Conservation (phyloP, 805 yeast genomes). For the Starmerella sirachaensis region DNA sequence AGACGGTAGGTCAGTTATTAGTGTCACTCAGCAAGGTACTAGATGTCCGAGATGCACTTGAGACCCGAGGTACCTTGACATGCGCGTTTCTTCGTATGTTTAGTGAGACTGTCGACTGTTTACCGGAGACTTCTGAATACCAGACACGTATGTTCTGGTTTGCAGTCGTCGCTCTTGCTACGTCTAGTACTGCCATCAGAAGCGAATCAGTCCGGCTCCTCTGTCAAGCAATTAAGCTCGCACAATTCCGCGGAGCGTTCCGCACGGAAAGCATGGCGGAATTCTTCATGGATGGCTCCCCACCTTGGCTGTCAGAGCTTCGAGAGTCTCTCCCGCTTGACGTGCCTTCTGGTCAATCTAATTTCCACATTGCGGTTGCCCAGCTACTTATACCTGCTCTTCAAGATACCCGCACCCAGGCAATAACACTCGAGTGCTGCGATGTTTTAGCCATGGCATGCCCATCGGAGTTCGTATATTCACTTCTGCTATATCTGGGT, state of each 20-base stretch:
- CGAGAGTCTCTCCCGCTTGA: not conserved
- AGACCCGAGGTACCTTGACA: slow-evolving; percentile 3
- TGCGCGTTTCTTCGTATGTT: slow-evolving; percentile 9
- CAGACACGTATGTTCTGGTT: slow-evolving; percentile 13
- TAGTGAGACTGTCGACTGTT: slow-evolving; percentile 9
- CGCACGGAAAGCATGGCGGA: not conserved
- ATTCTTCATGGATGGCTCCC: slow-evolving; percentile 6
- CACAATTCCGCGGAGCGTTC: slow-evolving; percentile 13
- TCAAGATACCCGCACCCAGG: not conserved
- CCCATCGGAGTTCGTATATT: slow-evolving; percentile 8
- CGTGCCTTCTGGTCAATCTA: slow-evolving; percentile 6
- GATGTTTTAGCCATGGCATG: slow-evolving; percentile 9
- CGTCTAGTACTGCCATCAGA: slow-evolving; percentile 1
- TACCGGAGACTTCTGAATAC: slow-evolving; percentile 8
- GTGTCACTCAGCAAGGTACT: not conserved
- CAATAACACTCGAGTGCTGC: slow-evolving; percentile 6
- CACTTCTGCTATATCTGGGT: slow-evolving; percentile 3
- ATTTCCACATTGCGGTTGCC: slow-evolving; percentile 12
- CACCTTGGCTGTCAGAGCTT: not conserved
- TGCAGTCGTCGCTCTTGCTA: slow-evolving; percentile 6
- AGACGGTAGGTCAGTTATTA: slow-evolving; percentile 1
- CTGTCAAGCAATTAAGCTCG: slow-evolving; percentile 7
- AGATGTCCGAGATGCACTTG: not conserved
- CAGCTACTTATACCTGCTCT: slow-evolving; percentile 4
- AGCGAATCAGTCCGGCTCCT: slow-evolving; percentile 3